Base-by-base conservation (phyloP, 768 basidiomycete species). In the Xerocomellus amylosporus region DNA sequence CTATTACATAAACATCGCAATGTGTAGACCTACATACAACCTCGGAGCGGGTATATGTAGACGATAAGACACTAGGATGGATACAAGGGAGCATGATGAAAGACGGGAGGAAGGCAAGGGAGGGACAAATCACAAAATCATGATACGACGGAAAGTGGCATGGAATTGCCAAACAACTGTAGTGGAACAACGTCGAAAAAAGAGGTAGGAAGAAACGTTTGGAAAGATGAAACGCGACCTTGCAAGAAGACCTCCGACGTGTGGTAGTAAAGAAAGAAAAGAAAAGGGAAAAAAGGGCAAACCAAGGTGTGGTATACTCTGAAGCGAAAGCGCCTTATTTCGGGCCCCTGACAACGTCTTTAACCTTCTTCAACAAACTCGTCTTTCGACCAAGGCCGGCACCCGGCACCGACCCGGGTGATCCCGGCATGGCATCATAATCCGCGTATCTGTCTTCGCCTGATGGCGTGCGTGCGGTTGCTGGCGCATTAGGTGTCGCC, bases 301-400 rank as follows among this genome's bases (percentile, higher is more conserved):
- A 26, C 33, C 41, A 51, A 53, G 53, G 42, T 50, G 31, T 49
- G 30, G 42, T 39, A 52, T 56, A 49, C 38, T 51, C 44, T 56
- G 58, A 30, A 42, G 38, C 4, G 26, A 47, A 31, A 31, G n/a
- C 20, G 39, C 49, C 44, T 68, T 64, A 76, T 60, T 76, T 77
- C 42, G 75, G 75, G 4, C 84, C 81, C 55, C 85, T 82, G 47
- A 90, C 87, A 6, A 79, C 90, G 41, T 81, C 79, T 59, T 86
- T 86, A 51, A 91, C 81, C 68, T 87, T 90, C 80, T 86, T 87
- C 77, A 91, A 79, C 54, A 92, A 73, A 65, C 88, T 90, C 2
- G 86, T 78, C 78, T 85, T 91, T 64, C 90, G 78, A 43, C 84
- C 85, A 1, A 92, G 77, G 22, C 76, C 74, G 8, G 64, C 63